phyloP scores from a whole-genome alignment of 352 stramenopile genomes.

The Phytopythium aichiense region DNA sequence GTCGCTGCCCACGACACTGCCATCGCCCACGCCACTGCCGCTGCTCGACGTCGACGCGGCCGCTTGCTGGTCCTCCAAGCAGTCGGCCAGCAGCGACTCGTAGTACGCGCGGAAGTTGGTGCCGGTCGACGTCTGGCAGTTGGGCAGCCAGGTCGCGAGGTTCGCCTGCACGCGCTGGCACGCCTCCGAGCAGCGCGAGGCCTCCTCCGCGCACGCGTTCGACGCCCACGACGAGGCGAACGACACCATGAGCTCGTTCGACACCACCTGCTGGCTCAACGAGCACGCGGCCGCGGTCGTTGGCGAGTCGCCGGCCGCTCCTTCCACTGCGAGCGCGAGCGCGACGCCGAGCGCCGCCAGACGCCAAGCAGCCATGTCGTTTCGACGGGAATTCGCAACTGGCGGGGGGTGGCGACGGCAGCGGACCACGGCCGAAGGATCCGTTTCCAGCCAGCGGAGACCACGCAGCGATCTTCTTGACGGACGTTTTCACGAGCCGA shows the following conservation, averaged over 20 bases:
- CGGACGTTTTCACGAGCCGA: neutral
- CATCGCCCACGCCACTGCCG: neutral
- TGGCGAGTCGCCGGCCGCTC: neutral
- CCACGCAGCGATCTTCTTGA: neutral
- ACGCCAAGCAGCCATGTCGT: neutral
- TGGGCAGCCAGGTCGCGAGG: neutral
- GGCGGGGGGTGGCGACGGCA: neutral
- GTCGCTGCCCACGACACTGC: neutral
- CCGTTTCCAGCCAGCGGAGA: neutral
- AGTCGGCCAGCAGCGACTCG: neutral
- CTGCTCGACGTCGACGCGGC: neutral
- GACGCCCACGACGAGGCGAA: neutral
- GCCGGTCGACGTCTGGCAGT: neutral
- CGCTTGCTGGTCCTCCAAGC: neutral
- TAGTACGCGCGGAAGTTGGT: slow-evolving; percentile 6
- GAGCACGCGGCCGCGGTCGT: neutral
- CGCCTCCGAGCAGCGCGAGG: neutral
- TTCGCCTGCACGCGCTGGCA: neutral
- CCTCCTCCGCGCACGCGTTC: neutral
- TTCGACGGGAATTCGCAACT: slow-evolving; percentile 1
- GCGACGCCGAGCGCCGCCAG: neutral
- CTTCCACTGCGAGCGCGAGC: neutral
- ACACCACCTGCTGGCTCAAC: neutral
- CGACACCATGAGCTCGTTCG: neutral
- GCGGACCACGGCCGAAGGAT: neutral